Conservation (phyloP, 352 stramenopile species). For the Globisporangium cederbergense region DNA sequence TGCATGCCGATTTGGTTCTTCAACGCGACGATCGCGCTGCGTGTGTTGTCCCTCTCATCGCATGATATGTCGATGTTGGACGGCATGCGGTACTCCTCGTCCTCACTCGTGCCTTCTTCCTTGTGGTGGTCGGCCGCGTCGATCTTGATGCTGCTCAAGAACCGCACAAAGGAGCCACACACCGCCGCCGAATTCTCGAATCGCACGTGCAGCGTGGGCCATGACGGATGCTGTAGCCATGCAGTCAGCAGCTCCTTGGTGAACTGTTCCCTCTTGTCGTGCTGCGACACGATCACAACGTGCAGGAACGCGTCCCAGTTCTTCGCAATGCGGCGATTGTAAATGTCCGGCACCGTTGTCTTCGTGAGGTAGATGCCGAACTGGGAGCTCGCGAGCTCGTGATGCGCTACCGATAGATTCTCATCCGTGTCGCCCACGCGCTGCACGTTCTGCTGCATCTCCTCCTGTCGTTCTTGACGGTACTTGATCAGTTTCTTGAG, state of each 20-base stretch:
- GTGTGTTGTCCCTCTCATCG: constrained; percentile 36
- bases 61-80: constrained; percentile 63
- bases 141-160: constrained; percentile 42
- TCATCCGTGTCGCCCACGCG: constrained; percentile 5
- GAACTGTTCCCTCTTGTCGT: constrained; percentile 60
- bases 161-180: constrained; percentile 45
- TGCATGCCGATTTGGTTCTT: constrained; percentile 70
- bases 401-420: constrained; percentile 10
- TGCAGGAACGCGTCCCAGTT: constrained; percentile 73
- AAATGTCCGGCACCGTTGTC: constrained; percentile 60
- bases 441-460: constrained; percentile 33
- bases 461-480: constrained; percentile 49
- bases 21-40: constrained; percentile 35
- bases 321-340: constrained; percentile 55
- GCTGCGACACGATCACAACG: constrained; percentile 46
- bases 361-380: constrained; percentile 61
- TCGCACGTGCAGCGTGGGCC: constrained; percentile 59
- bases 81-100: constrained; percentile 11
- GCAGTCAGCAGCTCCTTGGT: constrained; percentile 55
- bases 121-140: constrained; percentile 19
- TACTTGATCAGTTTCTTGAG: constrained; percentile 49
- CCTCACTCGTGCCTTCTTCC: constrained; percentile 19
- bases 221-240: constrained; percentile 58
- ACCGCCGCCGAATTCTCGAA: constrained; percentile 47
- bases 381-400: constrained; percentile 39